A percentile compares a stretch with the other conserved stretches of the same genome.
These are phyloP conservation scores for Nidularia pulvinata DNA, from an alignment of 768 basidiomycete genomes.

Conservation along the genomic window DNA sequence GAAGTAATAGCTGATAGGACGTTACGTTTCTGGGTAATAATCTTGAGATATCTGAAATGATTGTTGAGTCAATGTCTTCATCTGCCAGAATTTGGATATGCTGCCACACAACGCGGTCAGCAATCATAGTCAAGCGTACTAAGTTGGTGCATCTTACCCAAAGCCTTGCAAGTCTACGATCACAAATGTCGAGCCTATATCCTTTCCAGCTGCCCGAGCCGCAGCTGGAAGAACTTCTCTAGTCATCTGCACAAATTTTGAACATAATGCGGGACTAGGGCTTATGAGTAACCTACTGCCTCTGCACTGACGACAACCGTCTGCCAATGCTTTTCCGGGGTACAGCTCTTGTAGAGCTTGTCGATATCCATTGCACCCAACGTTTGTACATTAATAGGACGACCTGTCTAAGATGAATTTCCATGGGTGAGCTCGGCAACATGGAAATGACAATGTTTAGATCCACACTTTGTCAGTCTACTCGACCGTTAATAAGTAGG, in stretches of 20 bases:
- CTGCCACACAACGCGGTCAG: not conserved
- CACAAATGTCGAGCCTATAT: constrained; percentile 52
- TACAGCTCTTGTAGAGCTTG: constrained; percentile 53
- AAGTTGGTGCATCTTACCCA: constrained; percentile 39
- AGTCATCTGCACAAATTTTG: constrained; percentile 29
- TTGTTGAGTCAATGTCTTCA: constrained; percentile 58
- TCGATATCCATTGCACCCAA: constrained; percentile 60
- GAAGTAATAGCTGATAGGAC: not conserved
- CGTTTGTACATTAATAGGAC: constrained; percentile 68
- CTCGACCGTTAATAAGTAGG: not conserved
- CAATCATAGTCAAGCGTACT: not conserved
- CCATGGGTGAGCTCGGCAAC: too few species aligned
- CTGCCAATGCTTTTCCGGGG: constrained; percentile 64
- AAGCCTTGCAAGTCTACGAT: constrained; percentile 75
- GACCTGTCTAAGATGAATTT: constrained; percentile 48
- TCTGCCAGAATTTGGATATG: constrained; percentile 68
- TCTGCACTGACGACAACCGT: constrained; percentile 67
- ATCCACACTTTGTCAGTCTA: constrained; percentile 57
- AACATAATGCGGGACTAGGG: not conserved
- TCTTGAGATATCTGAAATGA: constrained; percentile 80
- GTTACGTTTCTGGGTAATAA: constrained; percentile 75
- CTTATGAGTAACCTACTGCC: constrained; percentile 26
- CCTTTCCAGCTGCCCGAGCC: constrained; percentile 49
- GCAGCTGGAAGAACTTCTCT: constrained; percentile 72
- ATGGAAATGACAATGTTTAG: too few species aligned